A percentile compares a stretch with the other conserved stretches of the same genome.
These are phyloP conservation scores for Trichosporon asahii DNA, from an alignment of 1,284 basidiomycete species.

Conservation along the genomic window DNA sequence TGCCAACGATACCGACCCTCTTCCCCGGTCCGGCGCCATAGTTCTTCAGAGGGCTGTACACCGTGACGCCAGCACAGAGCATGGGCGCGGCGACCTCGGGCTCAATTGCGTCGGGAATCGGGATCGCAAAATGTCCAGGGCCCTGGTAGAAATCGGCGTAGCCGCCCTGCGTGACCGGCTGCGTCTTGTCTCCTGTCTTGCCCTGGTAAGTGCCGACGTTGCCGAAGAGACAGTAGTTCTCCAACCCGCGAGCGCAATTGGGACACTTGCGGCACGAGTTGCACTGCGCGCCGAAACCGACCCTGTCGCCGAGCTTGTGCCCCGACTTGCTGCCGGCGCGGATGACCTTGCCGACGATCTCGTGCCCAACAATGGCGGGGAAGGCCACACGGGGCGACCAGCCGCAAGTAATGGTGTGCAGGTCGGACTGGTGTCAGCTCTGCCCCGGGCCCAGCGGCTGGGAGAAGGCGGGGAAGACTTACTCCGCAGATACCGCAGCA, in stretches of 20 bases:
- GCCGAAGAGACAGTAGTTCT: slow-evolving; percentile 56
- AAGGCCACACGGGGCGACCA: slow-evolving; percentile 25
- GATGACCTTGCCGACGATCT: slow-evolving; percentile 54
- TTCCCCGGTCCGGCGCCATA: slow-evolving; percentile 65
- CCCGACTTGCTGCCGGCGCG: slow-evolving; percentile 51
- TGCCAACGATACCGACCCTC: slow-evolving; percentile 65
- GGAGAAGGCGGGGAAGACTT: background rate
- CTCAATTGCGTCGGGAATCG: slow-evolving; percentile 61
- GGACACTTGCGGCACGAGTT: slow-evolving; percentile 58
- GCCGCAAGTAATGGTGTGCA: slow-evolving; percentile 34
- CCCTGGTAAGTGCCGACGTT: slow-evolving; percentile 23
- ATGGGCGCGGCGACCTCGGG: slow-evolving; percentile 57
- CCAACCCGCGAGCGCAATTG: slow-evolving; percentile 59
- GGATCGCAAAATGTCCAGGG: slow-evolving; percentile 65
- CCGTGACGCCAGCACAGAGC: slow-evolving; percentile 64
- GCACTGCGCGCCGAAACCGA: slow-evolving; percentile 64
- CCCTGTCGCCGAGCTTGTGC: slow-evolving; percentile 62
- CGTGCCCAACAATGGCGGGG: slow-evolving; percentile 51
- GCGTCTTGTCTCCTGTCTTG: slow-evolving; percentile 22
- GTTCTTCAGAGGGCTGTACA: slow-evolving; percentile 62
- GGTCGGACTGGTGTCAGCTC: slow-evolving; percentile 24
- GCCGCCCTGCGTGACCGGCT: slow-evolving; percentile 28
- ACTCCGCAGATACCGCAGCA: slow-evolving; percentile 28
- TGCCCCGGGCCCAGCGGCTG: background rate
- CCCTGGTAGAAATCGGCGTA: slow-evolving; percentile 50